Evolutionary conservation across 257 asterid species (phyloP), one percentile per base, ranked within the genome.

Genomic region (Nicotiana otophora): DNA sequence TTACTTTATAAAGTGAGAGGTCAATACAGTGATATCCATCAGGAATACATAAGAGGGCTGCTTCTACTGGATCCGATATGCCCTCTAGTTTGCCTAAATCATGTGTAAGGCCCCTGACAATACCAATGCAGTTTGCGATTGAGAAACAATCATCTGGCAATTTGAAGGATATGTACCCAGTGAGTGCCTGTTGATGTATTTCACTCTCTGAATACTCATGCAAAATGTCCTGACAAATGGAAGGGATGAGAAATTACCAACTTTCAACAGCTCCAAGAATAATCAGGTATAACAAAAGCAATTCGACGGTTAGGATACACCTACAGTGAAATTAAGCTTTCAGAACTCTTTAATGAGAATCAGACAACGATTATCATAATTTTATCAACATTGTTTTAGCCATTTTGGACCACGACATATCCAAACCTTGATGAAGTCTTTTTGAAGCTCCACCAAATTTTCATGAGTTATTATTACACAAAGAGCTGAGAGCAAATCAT

Each of bases 11-110:
- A 53, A 93, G 85, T 66, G 97, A 92, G 63, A 96, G 87, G 88
- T 96, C 99, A 77, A 91, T 93, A 78, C 98, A 93, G 68, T 80
- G 83, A 89, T 91, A 92, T 82, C 94, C 97, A 88, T 92, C 92
- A 57, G 99, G 99, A 82, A 92, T 84, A 75, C 90, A 82, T 81
- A 96, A 85, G 63, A 96, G 83, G 51, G 90, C 93, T 84, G 91
- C 92, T 88, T 94, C 94, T 69, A 90, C 63, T 60, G 94, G 86
- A 80, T 85, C 69, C 46, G 80, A 84, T 23, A 82, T 89, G 30
- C 81, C 80, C 84, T 89, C 90, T 68, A 88, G 78, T 82, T 86
- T 85, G 85, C 87, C 92, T 39, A 85, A 79, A 84, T 89, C 93
- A 77, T 82, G 89, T 23, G 86, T 63, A 86, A 92, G 86, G 83